phyloP scores from a whole-genome alignment of 1,284 basidiomycete genomes.

The Marasmius fiardii region DNA sequence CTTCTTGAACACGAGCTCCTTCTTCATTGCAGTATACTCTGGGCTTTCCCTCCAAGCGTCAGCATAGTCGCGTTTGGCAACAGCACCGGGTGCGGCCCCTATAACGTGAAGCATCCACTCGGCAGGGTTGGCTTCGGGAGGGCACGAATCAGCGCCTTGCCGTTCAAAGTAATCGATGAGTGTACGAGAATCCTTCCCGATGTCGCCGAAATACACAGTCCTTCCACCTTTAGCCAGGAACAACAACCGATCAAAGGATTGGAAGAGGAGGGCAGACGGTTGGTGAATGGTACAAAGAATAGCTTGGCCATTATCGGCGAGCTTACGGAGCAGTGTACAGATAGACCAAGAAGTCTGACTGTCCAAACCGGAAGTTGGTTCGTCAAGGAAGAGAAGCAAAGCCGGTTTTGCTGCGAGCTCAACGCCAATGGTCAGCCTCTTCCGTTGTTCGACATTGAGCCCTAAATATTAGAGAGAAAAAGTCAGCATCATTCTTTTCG shows the following conservation, averaged over 20 bases:
- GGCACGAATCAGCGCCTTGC: constrained; percentile 33
- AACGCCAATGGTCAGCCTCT: constrained; percentile 47
- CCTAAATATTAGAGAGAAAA: background rate
- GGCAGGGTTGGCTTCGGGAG: constrained; percentile 17
- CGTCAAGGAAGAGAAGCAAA: constrained; percentile 63
- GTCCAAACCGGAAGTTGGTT: constrained; percentile 63
- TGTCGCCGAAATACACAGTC: constrained; percentile 53
- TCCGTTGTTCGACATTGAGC: constrained; percentile 45
- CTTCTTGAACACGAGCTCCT: constrained; percentile 24
- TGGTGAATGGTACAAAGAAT: constrained; percentile 62
- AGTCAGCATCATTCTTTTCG: constrained; percentile 25
- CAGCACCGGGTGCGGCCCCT: constrained; percentile 18
- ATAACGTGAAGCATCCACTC: constrained; percentile 23
- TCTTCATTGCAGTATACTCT: constrained; percentile 22
- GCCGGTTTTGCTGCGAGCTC: constrained; percentile 35
- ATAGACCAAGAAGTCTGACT: constrained; percentile 64
- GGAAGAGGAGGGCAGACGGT: constrained; percentile 49
- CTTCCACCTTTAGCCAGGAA: constrained; percentile 43
- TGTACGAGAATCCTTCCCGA: constrained; percentile 40
- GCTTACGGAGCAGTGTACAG: constrained; percentile 28
- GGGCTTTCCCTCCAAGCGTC: constrained; percentile 26
- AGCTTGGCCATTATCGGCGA: constrained; percentile 63
- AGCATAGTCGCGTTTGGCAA: constrained; percentile 27
- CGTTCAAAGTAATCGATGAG: constrained; percentile 50
- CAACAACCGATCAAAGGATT: constrained; percentile 51